phyloP scores from a whole-genome alignment of 2,329 filamentous ascomycete species.

The Xylariaceae sp. region DNA sequence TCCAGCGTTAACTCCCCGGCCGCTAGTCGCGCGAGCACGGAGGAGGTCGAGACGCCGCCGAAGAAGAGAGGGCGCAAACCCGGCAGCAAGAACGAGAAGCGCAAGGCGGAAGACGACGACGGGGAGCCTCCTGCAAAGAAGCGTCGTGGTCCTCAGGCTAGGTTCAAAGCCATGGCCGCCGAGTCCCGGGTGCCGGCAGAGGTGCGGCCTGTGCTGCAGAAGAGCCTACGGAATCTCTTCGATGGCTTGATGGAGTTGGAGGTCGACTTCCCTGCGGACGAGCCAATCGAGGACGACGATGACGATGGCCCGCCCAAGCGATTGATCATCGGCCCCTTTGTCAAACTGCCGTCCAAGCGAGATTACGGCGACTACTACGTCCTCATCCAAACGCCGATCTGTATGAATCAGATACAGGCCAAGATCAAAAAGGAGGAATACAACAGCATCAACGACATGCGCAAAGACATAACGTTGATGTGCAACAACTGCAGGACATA shows the following conservation, averaged over 20 bases:
- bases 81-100: conserved; percentile 69
- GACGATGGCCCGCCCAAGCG: conserved; percentile 59
- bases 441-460: conserved; percentile 71
- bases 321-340: conserved; percentile 87
- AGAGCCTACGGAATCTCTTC: conserved; percentile 69
- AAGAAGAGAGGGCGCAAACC: conserved; percentile 86
- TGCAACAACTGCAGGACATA: conserved; percentile 91
- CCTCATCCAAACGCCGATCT: conserved; percentile 87
- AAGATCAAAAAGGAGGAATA: conserved; percentile 98
- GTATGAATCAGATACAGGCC: conserved; percentile 90
- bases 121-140: conserved; percentile 75
- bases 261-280: conserved; percentile 61
- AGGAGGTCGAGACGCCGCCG: conserved; percentile 66
- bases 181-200: conserved; percentile 53
- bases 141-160: conserved; percentile 64
- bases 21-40: conserved; percentile 76
- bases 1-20: conserved; percentile 65
- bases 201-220: conserved; percentile 73
- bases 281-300: conserved; percentile 44
- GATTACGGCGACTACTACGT: conserved; percentile 94
- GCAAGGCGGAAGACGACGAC: conserved; percentile 76
- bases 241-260: conserved; percentile 80
- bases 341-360: conserved; percentile 82
- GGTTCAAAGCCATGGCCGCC: conserved; percentile 53
- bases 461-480: conserved; percentile 74